A percentile compares a stretch with the other conserved stretches of the same genome.
Evolutionary conservation across 371 early-diverging fungal genomes (phyloP).

Genomic region (Apophysomyces trapeziformis): DNA sequence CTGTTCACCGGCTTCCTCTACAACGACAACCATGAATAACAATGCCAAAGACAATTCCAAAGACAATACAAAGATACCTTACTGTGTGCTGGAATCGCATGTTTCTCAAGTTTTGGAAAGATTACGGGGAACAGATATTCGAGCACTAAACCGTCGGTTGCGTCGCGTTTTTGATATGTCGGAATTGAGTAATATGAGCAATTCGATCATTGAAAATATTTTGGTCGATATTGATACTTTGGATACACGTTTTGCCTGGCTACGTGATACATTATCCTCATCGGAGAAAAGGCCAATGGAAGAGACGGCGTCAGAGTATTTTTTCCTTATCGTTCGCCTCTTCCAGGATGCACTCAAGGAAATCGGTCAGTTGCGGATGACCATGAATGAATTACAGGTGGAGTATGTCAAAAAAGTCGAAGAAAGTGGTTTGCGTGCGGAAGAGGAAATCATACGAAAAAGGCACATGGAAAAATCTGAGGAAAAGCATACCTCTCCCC

Average conservation of each 20-base stretch:
- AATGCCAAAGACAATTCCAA: constrained; percentile 11
- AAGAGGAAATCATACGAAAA: constrained; percentile 53
- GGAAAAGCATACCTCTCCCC: constrained; percentile 21
- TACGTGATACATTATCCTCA: constrained; percentile 33
- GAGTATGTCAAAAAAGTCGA: constrained; percentile 73
- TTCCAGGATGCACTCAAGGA: constrained; percentile 69
- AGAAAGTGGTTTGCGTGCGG: constrained; percentile 52
- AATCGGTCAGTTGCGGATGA: constrained; percentile 64
- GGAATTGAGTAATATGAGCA: constrained; percentile 73
- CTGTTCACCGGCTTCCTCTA: constrained; percentile 19
- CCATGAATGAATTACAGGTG: constrained; percentile 72
- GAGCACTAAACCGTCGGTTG: constrained; percentile 64
- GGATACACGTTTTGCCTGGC: constrained; percentile 55
- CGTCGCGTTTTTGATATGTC: constrained; percentile 71
- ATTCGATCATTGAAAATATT: constrained; percentile 75
- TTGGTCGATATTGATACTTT: constrained; percentile 62
- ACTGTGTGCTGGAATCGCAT: constrained; percentile 22
- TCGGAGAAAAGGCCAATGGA: constrained; percentile 25
- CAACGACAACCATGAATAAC: constrained; percentile 17
- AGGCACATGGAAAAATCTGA: constrained; percentile 13
- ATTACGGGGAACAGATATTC: constrained; percentile 58
- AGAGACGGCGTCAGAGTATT: constrained; percentile 44
- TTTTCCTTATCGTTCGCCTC: constrained; percentile 60
- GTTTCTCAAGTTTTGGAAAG: constrained; percentile 42
- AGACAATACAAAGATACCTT: constrained; percentile 14